Evolutionary conservation across 441 rosid genomes (phyloP).

Genomic region (Cnidoscolus chayamansa): DNA sequence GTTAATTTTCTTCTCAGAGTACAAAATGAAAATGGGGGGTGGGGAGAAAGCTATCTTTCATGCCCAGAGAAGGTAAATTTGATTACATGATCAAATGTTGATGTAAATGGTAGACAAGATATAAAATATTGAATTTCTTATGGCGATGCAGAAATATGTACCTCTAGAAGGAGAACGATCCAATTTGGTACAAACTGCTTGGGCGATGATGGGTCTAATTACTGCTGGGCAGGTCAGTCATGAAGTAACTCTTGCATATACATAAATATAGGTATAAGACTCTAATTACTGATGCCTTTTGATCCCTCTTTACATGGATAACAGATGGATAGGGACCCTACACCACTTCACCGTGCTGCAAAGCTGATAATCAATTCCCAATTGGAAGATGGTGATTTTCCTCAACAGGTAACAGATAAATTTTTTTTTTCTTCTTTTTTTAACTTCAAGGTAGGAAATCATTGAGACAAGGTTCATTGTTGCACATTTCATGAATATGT

Average conservation of each 20-base stretch:
- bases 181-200: constrained; percentile 59
- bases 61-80: constrained; percentile 35
- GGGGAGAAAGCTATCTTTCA: constrained; percentile 57
- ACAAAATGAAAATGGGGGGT: constrained; percentile 49
- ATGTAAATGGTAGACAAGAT: background rate
- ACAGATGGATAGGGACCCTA: constrained; percentile 41
- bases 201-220: constrained; percentile 62
- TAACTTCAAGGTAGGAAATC: no score
- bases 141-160: constrained; percentile 31
- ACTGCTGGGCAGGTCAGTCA: constrained; percentile 50
- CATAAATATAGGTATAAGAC: no score
- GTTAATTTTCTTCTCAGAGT: constrained; percentile 37
- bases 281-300: no score
- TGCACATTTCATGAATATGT: no score
- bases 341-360: constrained; percentile 44
- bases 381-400: constrained; percentile 45
- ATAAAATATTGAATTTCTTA: no score
- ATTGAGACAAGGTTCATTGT: no score
- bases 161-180: constrained; percentile 39
- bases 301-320: background rate
- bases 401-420: constrained; percentile 37
- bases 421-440: no score
- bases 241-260: no score
- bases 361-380: constrained; percentile 50
- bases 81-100: no score